These are phyloP conservation scores for Penicillium griseofulvum DNA, from an alignment of 2,329 filamentous ascomycete genomes.

Conservation along the genomic window DNA sequence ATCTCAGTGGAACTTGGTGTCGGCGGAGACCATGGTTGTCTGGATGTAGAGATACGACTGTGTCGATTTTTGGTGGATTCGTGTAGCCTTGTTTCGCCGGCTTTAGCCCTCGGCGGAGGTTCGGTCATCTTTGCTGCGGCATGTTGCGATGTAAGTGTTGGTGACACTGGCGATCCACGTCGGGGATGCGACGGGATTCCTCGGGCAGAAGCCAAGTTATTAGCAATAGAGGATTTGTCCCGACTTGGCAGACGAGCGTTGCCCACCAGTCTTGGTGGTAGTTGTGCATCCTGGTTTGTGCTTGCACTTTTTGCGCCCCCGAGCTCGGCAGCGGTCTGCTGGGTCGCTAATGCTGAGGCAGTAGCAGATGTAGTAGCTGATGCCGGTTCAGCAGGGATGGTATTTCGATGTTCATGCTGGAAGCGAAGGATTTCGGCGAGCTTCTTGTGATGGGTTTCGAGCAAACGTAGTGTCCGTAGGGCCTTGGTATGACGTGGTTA, in stretches of 20 bases:
- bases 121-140: conserved; percentile 67
- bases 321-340: conserved; percentile 18
- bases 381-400: conserved; percentile 15
- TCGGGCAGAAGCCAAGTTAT: conserved; percentile 79
- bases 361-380: neutral
- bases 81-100: conserved; percentile 30
- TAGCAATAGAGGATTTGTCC: conserved; percentile 81
- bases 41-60: conserved; percentile 23
- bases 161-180: conserved; percentile 65
- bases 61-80: conserved; percentile 26
- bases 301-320: conserved; percentile 23
- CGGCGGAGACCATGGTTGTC: conserved; percentile 37
- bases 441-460: conserved; percentile 83
- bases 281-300: conserved; percentile 33
- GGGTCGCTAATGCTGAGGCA: conserved; percentile 12
- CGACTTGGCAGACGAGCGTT: conserved; percentile 55
- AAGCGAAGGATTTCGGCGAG: conserved; percentile 79
- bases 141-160: conserved; percentile 71
- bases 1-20: conserved; percentile 35
- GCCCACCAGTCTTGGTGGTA: conserved; percentile 40
- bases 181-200: conserved; percentile 63
- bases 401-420: conserved; percentile 55
- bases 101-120: conserved; percentile 44
- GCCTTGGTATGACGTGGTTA: conserved; percentile 47
- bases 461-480: conserved; percentile 74